Evolutionary conservation across 148 eudicot genomes (phyloP), one percentile per base, ranked within the genome.

Genomic region (Rhododendron ovatum): DNA sequence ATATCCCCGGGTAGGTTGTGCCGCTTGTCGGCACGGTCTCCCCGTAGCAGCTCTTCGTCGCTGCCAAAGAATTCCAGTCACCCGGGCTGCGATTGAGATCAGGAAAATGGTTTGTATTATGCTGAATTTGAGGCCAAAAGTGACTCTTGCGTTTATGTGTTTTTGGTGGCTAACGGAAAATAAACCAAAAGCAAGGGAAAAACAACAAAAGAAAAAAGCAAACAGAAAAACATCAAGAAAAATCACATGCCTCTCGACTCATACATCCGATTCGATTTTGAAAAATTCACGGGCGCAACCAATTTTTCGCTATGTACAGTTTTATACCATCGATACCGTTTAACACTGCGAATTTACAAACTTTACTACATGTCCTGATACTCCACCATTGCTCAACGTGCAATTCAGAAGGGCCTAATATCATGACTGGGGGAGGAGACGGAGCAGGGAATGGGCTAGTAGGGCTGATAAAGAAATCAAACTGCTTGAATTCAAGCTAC

Each of bases 11-110:
- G 85, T 90, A 81, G 41, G 39, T 81, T n/a, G 90, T 84, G 75
- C 94, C 93, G 1, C 82, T 92, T 57, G 84, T 90, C 0, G 99
- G 99, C 51, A 65, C 26, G 1, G 95, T 95, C 91, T 95, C 94
- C 0, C 98, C 99, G 17, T 94, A 97, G 85, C 99, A 97, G 90
- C 89, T 95, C 82, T 91, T 91, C 2, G 83, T 17, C 3, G 82
- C 14, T 75, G 84, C 84, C 53, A 61, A 76, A 1, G 14, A 48
- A 4, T 86, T 86, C 85, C 85, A 86, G 45, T 75, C 88, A 4
- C 87, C 65, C 53, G 99, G 98, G 86, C 98, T 96, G 95, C 87
- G 20, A 2, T 18, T 33, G 76, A 71, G 8, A 71, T 71, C 6
- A 33, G 20, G 76, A 14, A 71, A 71, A 30, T 71, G 76, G 76